Evolutionary conservation across 2,329 filamentous ascomycete genomes (phyloP).

Genomic region (Teratosphaeria zuluensis): DNA sequence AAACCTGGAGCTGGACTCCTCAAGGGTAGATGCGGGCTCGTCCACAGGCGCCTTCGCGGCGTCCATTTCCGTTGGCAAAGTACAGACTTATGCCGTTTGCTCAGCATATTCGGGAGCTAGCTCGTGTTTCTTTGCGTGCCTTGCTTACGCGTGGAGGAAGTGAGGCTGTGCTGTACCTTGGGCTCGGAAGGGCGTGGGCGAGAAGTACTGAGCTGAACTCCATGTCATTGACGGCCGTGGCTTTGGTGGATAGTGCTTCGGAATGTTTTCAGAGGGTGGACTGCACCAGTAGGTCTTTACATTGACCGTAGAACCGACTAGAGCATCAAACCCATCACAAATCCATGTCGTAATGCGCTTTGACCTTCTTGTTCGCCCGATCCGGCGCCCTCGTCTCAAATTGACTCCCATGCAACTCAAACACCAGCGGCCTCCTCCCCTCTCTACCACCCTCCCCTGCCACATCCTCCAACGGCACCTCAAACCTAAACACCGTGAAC

Average conservation of each 20-base stretch:
- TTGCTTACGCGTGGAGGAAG: too few relatives aligned
- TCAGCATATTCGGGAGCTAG: too few relatives aligned
- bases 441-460: conserved; percentile 13
- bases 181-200: too few relatives aligned
- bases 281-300: not conserved
- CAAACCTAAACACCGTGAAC: conserved; percentile 72
- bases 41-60: too few relatives aligned
- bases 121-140: too few relatives aligned
- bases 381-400: conserved; percentile 77
- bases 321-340: conserved; percentile 62
- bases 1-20: not conserved
- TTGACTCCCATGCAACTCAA: conserved; percentile 81
- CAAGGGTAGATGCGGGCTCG: not conserved
- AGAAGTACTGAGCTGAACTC: too few relatives aligned
- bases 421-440: conserved; percentile 47
- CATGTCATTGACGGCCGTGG: too few relatives aligned
- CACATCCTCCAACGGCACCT: conserved; percentile 45
- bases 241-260: not conserved
- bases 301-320: too few relatives aligned
- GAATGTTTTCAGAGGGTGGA: not conserved
- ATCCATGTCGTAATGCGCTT: conserved; percentile 66
- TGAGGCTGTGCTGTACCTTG: too few relatives aligned
- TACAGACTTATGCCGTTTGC: too few relatives aligned
- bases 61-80: too few relatives aligned
- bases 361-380: conserved; percentile 84